These are phyloP conservation scores for Escallonia herrerae DNA, from an alignment of 129 eudicot species.

Conservation along the genomic window DNA sequence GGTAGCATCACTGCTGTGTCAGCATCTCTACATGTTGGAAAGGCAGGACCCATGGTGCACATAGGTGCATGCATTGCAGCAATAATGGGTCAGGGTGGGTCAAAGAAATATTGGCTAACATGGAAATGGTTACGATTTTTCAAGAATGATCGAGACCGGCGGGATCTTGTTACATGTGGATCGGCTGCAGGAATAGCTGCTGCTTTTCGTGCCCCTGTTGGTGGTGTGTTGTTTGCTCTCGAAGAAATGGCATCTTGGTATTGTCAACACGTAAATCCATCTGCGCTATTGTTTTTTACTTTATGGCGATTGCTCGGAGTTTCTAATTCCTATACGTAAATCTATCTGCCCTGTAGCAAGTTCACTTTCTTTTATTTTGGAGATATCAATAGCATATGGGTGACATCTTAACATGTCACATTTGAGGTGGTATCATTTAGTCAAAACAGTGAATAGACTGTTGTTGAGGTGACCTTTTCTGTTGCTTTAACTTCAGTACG, in stretches of 20 bases:
- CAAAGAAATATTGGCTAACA: constrained; percentile 61
- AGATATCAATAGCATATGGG: no score
- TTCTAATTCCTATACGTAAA: background rate
- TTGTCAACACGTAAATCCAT: constrained; percentile 1
- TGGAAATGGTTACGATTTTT: constrained; percentile 83
- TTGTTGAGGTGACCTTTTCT: no score
- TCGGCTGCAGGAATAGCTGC: constrained; percentile 95
- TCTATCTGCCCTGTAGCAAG: no score
- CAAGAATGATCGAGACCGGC: constrained; percentile 77
- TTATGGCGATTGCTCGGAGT: background rate
- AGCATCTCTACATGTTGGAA: constrained; percentile 81
- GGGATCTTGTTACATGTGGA: constrained; percentile 93
- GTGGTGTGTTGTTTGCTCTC: constrained; percentile 90
- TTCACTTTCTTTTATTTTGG: no score
- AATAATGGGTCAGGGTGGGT: constrained; percentile 78
- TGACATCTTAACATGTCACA: no score
- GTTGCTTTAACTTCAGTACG: no score
- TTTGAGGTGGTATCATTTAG: no score
- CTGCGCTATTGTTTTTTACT: background rate
- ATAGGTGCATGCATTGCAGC: constrained; percentile 85
- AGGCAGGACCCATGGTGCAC: constrained; percentile 96
- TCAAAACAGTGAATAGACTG: no score
- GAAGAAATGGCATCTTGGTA: constrained; percentile 99
- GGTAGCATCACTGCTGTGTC: constrained; percentile 91
- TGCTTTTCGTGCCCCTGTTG: constrained; percentile 97